Evolutionary conservation across 2,329 filamentous ascomycete genomes (phyloP), one percentile per base, ranked within the genome.

Genomic region (Gyromitra esculenta): DNA sequence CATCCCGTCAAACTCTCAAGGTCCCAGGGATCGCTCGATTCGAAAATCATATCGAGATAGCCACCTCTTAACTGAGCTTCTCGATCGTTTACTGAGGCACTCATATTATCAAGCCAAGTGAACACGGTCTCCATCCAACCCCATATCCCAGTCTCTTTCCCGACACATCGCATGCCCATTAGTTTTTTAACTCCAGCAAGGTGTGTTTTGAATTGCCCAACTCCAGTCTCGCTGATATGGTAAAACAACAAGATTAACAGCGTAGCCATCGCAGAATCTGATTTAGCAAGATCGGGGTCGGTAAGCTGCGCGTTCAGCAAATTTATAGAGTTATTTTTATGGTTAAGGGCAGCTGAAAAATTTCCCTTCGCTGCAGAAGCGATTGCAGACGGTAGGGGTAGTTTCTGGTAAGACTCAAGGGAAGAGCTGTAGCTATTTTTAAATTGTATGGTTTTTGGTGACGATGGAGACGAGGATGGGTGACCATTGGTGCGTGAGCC

Each of bases 41-140:
- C 86, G 76, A 88, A 86, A 73, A 89, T 86, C 84, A 90, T 89
- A 79, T 91, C 89, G 43, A 91, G 83, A 66, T 87, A 88, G n/a
- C 68, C 76, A 35, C 88, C 88, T 48, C 87, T 86, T 18, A 97
- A 88, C 83, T 97, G 93, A 39, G 92, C 90, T 83, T 97, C 94
- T 66, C 94, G 90, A 83, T 97, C 92, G 81, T 97, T 97, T 82
- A 97, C 93, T 67, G 92, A 94, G 50, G 93, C 93, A 0, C 93
- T 94, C 85, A 97, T 93, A 71, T 94, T 93, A 83, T 97, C 95
- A 82, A 97, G 96, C 87, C 95, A 97, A 43, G 93, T 96, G 82
- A 97, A 97, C 80, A 97, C 90, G 54, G 93, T 90, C 81, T 96
- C 92, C 85, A 97, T 95, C 94, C 94, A 97, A 11, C 90, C 89